Base-by-base conservation (phyloP, 306 rosid genomes). In the Hylodesmum podocarpum region DNA sequence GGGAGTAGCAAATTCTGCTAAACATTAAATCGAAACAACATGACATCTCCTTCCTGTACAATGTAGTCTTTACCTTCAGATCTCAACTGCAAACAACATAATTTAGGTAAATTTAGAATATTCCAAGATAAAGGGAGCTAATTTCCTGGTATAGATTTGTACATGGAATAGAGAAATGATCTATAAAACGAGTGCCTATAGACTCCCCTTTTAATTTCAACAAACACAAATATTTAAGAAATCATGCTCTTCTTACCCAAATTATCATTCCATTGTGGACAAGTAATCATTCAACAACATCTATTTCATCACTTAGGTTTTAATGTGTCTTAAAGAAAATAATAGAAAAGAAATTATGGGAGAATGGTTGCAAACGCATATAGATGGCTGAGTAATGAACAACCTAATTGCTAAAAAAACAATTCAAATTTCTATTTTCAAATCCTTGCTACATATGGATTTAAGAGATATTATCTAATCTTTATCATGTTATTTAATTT, bases 1-100 rank as follows among this genome's bases (percentile, higher is more conserved):
- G 19, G 66, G 54, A 77, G 73, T 14, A 53, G 58, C 14, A 49
- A 46, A 27, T 62, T 68, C 67, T 18, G 22, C 86, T 81, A 95
- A 29, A 95, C 97, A 39, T 95, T 95, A 88, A 95, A 95, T 28
- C 98, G 97, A 68, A 92, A 92, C 84, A 95, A 79, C 98, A 95
- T 92, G 59, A 95, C 96, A 83, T 95, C 98, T 79, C 96, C 97
- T 88, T 92, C 98, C 81, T 74, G 92, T 47, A 95, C 98, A 82
- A 88, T 57, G 78, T 95, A 95, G 15, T 90, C 98, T 87, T 95
- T 95, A 66, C 97, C 98, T 91, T 95, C 96, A 36, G 96, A 89
- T 87, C 97, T 84, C 89, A 92, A 84, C 98, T 95, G 93, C 89
- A 89, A 77, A 83, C 21, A 80, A 47, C 77, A 71, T 28, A 28